Base-by-base conservation (phyloP, 352 stramenopile genomes). In the Pythium oligandrum region DNA sequence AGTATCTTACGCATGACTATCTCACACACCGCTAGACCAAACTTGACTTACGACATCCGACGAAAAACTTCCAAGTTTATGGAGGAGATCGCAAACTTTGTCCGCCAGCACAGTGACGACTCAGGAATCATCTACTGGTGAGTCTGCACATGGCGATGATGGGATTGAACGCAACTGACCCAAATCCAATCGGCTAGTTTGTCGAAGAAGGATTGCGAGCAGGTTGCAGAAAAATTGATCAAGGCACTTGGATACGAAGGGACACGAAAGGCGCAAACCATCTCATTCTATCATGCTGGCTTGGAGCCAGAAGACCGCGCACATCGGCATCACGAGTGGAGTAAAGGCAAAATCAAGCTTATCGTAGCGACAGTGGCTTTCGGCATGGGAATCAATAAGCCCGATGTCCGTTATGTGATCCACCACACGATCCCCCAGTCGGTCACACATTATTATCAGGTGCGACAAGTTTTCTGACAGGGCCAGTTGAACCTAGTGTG, bases 81-180 rank as follows among this genome's bases (percentile, higher is more conserved):
- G 73, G 71, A 67, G 48, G 85, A 95, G 46, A 83, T 95, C 30
- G 73, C 75, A 6, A 60, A 88, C 34, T 95, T 78, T 55, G 81
- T 95, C 54, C 68, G 73, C 10, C 64, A 90, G 17, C 83, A 89
- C 54, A 86, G 81, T n/a, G 81, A 93, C 44, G 83, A 95, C 55
- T 95, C 85, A 9, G 85, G 85, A 42, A 95, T 95, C 57, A 95
- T 95, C 42, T 95, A 95, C 44, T 95, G 85, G 84, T 92, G 71
- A 31, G 54, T 6, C 12, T 10, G 43, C 43, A 48, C 43, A 48
- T 48, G 38, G 38, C 38, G 38, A 43, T 43, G 38, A 43, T 43
- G 38, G 38, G 38, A 43, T 43, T 43, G 38, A 43, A 43, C 38
- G 38, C 38, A 43, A 43, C 38, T 43, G 38, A 43, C 38, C 38